A percentile compares a stretch with the other conserved stretches of the same genome.
These are phyloP conservation scores for Akanthomyces uredinophilus DNA, from an alignment of 2,329 filamentous ascomycete genomes.

Conservation along the genomic window DNA sequence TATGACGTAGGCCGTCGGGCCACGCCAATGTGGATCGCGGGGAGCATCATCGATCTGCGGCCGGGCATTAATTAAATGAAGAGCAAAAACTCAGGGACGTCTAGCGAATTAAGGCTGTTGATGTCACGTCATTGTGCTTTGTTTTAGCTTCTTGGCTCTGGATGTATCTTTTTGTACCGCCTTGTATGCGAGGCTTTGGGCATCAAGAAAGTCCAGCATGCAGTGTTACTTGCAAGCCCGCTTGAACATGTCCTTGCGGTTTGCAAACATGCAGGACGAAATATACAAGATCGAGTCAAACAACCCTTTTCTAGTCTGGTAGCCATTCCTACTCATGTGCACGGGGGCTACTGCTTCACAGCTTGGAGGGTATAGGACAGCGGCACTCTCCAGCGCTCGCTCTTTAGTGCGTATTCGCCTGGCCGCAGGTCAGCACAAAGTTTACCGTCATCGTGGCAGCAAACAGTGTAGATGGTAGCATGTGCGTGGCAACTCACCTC, in stretches of 20 bases:
- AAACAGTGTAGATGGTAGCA: not conserved
- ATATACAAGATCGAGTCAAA: too few species aligned
- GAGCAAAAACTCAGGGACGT: not conserved
- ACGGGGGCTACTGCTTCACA: constrained; percentile 11
- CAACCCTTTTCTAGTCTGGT: too few species aligned
- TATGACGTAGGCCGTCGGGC: constrained; percentile 2
- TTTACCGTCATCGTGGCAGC: too few species aligned
- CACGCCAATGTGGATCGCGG: not conserved
- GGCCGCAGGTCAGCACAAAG: not conserved
- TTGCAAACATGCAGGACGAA: too few species aligned
- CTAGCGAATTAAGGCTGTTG: not conserved
- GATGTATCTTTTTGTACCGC: constrained; percentile 8
- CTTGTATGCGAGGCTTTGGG: not conserved
- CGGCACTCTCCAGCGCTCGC: constrained; percentile 15
- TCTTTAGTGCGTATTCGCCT: constrained; percentile 16
- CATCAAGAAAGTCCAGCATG: not conserved
- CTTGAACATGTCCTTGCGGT: not conserved
- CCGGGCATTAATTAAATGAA: too few species aligned
- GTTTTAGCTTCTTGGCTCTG: not conserved
- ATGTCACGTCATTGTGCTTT: not conserved
- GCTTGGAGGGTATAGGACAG: constrained; percentile 17
- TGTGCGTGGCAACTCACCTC: constrained; percentile 10
- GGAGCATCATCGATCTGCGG: not conserved
- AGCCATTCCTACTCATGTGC: too few species aligned
- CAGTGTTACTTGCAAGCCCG: not conserved